Evolutionary conservation across 2,329 filamentous ascomycete genomes (phyloP).

Genomic region (Fusarium pseudocircinatum): DNA sequence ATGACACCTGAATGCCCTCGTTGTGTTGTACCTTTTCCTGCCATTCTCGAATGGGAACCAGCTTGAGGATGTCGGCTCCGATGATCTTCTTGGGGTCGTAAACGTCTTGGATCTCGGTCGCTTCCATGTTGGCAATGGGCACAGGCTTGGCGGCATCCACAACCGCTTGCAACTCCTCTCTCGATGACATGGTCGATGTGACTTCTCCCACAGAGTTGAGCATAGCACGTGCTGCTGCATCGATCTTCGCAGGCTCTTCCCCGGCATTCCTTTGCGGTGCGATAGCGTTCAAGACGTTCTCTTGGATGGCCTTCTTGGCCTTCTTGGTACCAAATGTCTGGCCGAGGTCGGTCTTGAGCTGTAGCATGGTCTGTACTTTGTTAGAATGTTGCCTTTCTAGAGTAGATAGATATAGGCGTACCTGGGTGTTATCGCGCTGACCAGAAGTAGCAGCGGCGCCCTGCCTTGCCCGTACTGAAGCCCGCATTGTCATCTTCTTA

Average conservation of each 20-base stretch:
- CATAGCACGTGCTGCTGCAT: slow-evolving; percentile 66
- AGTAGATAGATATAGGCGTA: slow-evolving; percentile 3
- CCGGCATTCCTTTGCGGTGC: slow-evolving; percentile 50
- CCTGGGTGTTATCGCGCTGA: slow-evolving; percentile 44
- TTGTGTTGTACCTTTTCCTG: slow-evolving; percentile 70
- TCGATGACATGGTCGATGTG: slow-evolving; percentile 72
- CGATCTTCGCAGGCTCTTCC: slow-evolving; percentile 59
- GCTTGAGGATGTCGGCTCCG: slow-evolving; percentile 71
- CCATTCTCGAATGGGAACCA: slow-evolving; percentile 79
- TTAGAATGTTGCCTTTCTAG: slow-evolving; percentile 34
- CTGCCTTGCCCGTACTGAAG: slow-evolving; percentile 65
- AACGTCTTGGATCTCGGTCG: slow-evolving; percentile 74
- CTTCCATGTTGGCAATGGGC: slow-evolving; percentile 74
- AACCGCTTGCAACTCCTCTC: slow-evolving; percentile 70
- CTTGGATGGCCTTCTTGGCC: slow-evolving; percentile 79
- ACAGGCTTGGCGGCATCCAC: slow-evolving; percentile 77
- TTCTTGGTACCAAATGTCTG: slow-evolving; percentile 87
- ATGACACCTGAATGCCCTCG: slow-evolving; percentile 65
- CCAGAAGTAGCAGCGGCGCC: slow-evolving; percentile 58
- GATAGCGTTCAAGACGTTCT: slow-evolving; percentile 77
- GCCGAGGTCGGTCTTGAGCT: slow-evolving; percentile 75
- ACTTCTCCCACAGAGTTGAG: slow-evolving; percentile 70
- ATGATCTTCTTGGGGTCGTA: slow-evolving; percentile 75
- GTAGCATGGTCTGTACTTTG: slow-evolving; percentile 61
- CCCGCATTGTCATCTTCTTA: slow-evolving; percentile 71